Percentiles rank a stretch among this genome's conserved stretches.
Evolutionary conservation across 441 rosid genomes (phyloP).

Genomic region (Isatis lusitanica): DNA sequence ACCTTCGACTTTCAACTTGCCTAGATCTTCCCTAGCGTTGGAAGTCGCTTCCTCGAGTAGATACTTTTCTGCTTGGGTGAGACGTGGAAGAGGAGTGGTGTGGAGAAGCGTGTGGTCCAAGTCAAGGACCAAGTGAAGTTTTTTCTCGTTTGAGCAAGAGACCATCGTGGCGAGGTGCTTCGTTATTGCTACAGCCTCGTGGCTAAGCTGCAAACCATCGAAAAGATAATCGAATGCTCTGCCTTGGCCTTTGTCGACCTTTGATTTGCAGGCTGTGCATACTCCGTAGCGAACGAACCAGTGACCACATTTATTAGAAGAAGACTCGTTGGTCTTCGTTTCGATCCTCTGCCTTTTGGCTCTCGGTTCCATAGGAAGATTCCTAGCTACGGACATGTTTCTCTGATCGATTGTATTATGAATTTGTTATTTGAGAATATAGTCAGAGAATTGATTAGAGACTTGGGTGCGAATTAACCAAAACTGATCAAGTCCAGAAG

Average conservation of each 20-base stretch:
- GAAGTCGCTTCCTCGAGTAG: background rate
- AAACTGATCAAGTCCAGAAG: no score
- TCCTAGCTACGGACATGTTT: background rate
- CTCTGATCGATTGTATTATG: background rate
- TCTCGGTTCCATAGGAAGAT: background rate
- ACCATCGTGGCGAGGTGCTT: background rate
- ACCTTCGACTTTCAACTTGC: background rate
- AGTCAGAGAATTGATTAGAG: no score
- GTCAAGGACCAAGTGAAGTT: conserved; percentile 6
- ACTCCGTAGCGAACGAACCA: background rate
- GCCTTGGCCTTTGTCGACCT: background rate
- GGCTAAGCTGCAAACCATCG: background rate
- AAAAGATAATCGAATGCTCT: background rate
- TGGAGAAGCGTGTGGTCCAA: conserved; percentile 4
- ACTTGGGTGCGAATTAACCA: no score
- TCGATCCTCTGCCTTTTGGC: conserved; percentile 4
- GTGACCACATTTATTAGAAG: background rate
- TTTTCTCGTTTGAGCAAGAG: background rate
- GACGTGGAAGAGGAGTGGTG: background rate
- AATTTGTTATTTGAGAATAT: no score
- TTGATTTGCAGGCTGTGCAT: background rate
- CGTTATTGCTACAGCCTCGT: background rate
- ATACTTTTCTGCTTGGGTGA: background rate
- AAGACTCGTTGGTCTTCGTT: background rate
- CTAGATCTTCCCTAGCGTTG: background rate